Base-by-base conservation (phyloP, 106 monocot species). In the Acanthochlamys bracteata region DNA sequence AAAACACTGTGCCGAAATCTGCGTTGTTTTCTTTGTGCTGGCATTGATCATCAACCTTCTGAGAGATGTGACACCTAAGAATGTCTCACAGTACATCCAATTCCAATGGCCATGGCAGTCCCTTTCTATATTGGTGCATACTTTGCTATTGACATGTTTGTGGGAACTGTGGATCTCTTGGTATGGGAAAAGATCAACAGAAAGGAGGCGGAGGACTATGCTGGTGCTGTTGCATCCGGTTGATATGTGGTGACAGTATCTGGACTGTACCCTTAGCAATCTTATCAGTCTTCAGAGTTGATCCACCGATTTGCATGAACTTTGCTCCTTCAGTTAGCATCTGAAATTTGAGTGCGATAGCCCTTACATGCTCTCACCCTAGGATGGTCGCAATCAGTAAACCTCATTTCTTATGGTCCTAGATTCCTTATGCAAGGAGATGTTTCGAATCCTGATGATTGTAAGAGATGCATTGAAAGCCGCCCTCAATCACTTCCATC, bases 1-100 rank as follows among this genome's bases (percentile, higher is more conserved):
- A 3, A 42, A 68, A 10, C 60, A 78, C 55, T 78, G 66, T 67
- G 55, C 73, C n/a, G 22, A 20, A 0, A 66, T 78, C 43, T 78
- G 78, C 67, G 55, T n/a, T 2, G 54, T 21, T 2, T 72, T 67
- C 66, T 78, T 78, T 39, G 45, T 16, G 4, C 25, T 61, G 2
- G 78, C 78, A 14, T 14, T 78, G 60, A 42, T 67, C 17, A 55
- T 66, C 25, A 77, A 77, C 53, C 8, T 77, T 17, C 13, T 63
- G 24, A 55, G 73, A 63, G 60, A 60, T 39, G 9, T 60, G 4
- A 14, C 26, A 16, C 60, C 60, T 0, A 60, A 39, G 14, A 60
- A 16, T 26, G 22, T 3, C 39, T 22, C 24, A 39, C 15, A 54
- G 49, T 64, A 41, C 40, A 41, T 64, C 64, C 64, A 0, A 20